Percentiles rank a stretch among this genome's conserved stretches.
phyloP scores from a whole-genome alignment of 2,329 filamentous ascomycete genomes.

The Salinomyces thailandicus region DNA sequence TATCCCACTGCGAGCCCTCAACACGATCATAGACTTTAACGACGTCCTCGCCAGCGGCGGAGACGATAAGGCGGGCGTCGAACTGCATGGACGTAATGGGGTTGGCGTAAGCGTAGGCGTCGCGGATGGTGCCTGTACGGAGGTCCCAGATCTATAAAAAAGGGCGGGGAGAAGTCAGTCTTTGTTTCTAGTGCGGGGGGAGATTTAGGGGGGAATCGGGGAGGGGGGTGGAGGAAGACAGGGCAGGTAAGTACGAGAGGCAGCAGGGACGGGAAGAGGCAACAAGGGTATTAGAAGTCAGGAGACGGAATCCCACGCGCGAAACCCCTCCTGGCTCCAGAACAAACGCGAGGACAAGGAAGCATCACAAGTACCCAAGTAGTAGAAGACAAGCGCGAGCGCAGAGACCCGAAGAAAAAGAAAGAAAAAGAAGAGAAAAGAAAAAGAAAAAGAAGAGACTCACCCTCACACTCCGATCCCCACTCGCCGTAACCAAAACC shows the following conservation, averaged over 20 bases:
- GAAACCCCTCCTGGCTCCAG: too few relatives aligned
- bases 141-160: slow-evolving; percentile 84
- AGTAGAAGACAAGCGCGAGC: slow-evolving; percentile 7
- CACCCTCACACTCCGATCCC: slow-evolving; percentile 88
- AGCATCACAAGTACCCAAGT: neutral
- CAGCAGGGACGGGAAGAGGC: neutral
- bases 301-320: too few relatives aligned
- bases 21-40: slow-evolving; percentile 98
- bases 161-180: neutral
- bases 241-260: too few relatives aligned
- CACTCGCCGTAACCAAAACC: slow-evolving; percentile 83
- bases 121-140: slow-evolving; percentile 85
- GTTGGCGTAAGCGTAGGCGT: slow-evolving; percentile 91
- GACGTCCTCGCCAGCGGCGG: slow-evolving; percentile 81
- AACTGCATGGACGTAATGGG: slow-evolving; percentile 97
- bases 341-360: too few relatives aligned
- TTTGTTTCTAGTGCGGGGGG: neutral
- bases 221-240: neutral
- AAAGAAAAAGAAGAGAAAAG: neutral
- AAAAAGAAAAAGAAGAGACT: slow-evolving; percentile 31
- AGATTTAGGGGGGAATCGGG: neutral
- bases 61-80: slow-evolving; percentile 77
- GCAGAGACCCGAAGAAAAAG: slow-evolving; percentile 1
- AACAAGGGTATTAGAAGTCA: neutral
- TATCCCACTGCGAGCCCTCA: slow-evolving; percentile 93